Conservation (phyloP, 1,139 yeast species). For the Pichia sp. region DNA sequence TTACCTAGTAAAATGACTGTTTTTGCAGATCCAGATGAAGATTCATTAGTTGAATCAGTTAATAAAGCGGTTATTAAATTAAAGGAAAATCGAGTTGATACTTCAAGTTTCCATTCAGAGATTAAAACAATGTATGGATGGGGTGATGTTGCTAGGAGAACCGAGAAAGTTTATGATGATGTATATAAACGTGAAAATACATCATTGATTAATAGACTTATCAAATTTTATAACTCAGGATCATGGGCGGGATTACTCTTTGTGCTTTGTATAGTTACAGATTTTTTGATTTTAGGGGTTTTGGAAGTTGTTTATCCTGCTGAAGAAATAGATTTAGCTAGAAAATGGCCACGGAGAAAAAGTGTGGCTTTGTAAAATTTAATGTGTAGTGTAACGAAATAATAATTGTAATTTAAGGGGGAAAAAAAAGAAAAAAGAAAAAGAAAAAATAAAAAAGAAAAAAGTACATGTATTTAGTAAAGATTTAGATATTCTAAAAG, state of each 20-base stretch:
- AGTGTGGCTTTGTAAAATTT: too few species aligned
- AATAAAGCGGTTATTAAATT: conserved; percentile 57
- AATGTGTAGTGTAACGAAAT: too few species aligned
- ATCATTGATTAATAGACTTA: conserved; percentile 44
- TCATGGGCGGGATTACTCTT: conserved; percentile 79
- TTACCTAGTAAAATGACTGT: conserved; percentile 90
- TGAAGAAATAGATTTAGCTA: conserved; percentile 59
- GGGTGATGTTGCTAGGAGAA: conserved; percentile 81
- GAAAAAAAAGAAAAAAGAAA: background rate
- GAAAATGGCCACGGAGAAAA: conserved; percentile 62
- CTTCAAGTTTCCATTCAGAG: conserved; percentile 70
- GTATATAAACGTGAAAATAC: conserved; percentile 31
- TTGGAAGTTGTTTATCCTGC: conserved; percentile 71
- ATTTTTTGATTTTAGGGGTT: conserved; percentile 55
- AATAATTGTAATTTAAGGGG: background rate
- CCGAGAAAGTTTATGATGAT: conserved; percentile 72
- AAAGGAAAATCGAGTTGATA: conserved; percentile 55
- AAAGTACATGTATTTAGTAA: too few species aligned
- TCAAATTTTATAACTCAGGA: conserved; percentile 68
- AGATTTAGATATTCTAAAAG: conserved; percentile 8
- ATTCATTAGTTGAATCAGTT: conserved; percentile 67
- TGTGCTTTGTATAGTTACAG: conserved; percentile 73
- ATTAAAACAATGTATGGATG: conserved; percentile 86
- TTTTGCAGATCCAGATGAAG: conserved; percentile 82
- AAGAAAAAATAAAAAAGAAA: background rate